Evolutionary conservation across 352 stramenopile genomes (phyloP).

Genomic region (Phytophthora litchii): DNA sequence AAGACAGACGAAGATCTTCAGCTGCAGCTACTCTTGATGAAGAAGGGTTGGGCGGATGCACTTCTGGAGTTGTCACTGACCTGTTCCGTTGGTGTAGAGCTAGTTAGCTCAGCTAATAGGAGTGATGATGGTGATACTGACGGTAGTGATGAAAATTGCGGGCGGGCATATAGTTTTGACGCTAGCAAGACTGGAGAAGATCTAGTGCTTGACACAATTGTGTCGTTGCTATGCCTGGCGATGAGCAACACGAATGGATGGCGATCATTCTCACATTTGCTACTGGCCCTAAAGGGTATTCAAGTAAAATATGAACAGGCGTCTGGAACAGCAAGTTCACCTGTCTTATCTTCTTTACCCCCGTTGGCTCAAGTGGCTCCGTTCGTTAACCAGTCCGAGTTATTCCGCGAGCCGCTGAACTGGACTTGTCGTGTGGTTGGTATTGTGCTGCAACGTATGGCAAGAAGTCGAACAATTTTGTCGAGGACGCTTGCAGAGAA

Average conservation of each 20-base stretch:
- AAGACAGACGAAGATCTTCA: slow-evolving; percentile 80
- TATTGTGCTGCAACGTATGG: slow-evolving; percentile 82
- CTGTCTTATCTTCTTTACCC: slow-evolving; percentile 28
- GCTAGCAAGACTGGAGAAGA: slow-evolving; percentile 78
- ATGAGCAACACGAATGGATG: slow-evolving; percentile 73
- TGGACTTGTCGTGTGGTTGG: slow-evolving; percentile 69
- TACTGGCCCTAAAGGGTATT: slow-evolving; percentile 64
- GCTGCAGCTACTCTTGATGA: slow-evolving; percentile 76
- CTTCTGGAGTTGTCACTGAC: slow-evolving; percentile 75
- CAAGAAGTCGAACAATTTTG: slow-evolving; percentile 74
- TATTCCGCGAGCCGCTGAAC: slow-evolving; percentile 56
- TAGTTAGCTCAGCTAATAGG: background rate
- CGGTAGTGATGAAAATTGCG: slow-evolving; percentile 24
- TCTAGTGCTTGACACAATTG: slow-evolving; percentile 82
- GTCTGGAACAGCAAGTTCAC: background rate
- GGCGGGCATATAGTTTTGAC: slow-evolving; percentile 66
- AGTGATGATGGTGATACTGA: slow-evolving; percentile 1
- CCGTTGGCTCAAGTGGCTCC: slow-evolving; percentile 29
- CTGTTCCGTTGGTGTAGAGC: slow-evolving; percentile 44
- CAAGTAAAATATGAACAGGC: slow-evolving; percentile 62
- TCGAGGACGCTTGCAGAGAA: slow-evolving; percentile 78
- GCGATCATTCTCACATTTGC: slow-evolving; percentile 68
- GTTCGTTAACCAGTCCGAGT: slow-evolving; percentile 35
- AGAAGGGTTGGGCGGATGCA: slow-evolving; percentile 75
- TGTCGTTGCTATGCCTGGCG: slow-evolving; percentile 75